phyloP scores from a whole-genome alignment of 2,329 filamentous ascomycete species.

The Colletotrichum karsti region DNA sequence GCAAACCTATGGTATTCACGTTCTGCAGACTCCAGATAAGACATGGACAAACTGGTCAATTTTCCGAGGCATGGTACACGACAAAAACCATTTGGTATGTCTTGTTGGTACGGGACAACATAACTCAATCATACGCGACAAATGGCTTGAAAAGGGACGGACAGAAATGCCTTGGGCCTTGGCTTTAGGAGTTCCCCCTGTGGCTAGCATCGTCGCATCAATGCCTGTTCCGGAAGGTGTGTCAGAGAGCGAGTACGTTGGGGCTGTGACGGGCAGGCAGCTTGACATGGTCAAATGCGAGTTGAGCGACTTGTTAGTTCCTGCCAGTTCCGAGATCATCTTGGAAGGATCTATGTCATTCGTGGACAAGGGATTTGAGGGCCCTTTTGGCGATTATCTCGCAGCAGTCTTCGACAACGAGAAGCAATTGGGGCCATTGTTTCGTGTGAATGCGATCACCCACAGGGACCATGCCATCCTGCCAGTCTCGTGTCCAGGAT shows the following conservation, averaged over 20 bases:
- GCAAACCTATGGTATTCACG: slow-evolving; percentile 58
- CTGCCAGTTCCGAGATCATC: slow-evolving; percentile 59
- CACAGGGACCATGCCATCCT: slow-evolving; percentile 55
- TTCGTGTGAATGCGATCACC: slow-evolving; percentile 54
- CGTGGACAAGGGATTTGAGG: slow-evolving; percentile 50
- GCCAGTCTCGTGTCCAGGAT: slow-evolving; percentile 54
- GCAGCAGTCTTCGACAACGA: slow-evolving; percentile 5
- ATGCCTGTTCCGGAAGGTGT: slow-evolving; percentile 58
- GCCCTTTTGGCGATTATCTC: slow-evolving; percentile 56
- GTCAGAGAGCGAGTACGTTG: slow-evolving; percentile 56
- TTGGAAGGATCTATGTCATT: slow-evolving; percentile 57
- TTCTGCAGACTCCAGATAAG: slow-evolving; percentile 53
- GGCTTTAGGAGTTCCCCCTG: slow-evolving; percentile 56
- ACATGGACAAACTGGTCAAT: slow-evolving; percentile 58
- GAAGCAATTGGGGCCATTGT: slow-evolving; percentile 41
- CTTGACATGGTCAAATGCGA: slow-evolving; percentile 61
- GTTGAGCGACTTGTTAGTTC: slow-evolving; percentile 55
- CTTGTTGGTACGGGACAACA: slow-evolving; percentile 54
- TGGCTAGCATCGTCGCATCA: slow-evolving; percentile 54
- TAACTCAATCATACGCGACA: slow-evolving; percentile 53
- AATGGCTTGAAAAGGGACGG: slow-evolving; percentile 51
- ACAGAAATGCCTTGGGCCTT: slow-evolving; percentile 56
- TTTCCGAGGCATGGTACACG: slow-evolving; percentile 54
- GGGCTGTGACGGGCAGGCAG: slow-evolving; percentile 51
- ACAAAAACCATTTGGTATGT: slow-evolving; percentile 48